phyloP scores from a whole-genome alignment of 495 filamentous ascomycete species.

The Penicillium subrubescens region DNA sequence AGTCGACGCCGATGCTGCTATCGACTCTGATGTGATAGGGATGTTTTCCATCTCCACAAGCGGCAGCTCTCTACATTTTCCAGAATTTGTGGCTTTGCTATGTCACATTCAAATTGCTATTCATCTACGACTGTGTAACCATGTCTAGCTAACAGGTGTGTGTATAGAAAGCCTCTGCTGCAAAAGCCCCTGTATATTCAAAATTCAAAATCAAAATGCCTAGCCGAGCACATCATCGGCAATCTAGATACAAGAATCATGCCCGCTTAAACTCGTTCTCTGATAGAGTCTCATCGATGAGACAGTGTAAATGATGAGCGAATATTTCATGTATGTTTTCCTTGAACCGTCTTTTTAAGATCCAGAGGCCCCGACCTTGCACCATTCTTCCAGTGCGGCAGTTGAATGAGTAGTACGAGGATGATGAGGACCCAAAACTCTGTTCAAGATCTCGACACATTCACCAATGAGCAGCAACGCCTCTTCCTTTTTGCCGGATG shows the following conservation, averaged over 20 bases:
- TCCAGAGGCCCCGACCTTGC: not conserved
- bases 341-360: not conserved
- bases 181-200: too few relatives aligned
- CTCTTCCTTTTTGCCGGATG: not conserved
- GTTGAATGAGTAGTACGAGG: not conserved
- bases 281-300: not conserved
- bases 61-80: too few relatives aligned
- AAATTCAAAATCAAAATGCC: not conserved
- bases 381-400: not conserved
- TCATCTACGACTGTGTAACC: not conserved
- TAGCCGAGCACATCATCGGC: not conserved
- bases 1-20: not conserved
- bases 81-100: too few relatives aligned
- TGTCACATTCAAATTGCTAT: too few relatives aligned
- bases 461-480: not conserved
- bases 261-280: not conserved
- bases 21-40: not conserved
- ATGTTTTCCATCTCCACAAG: not conserved
- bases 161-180: not conserved
- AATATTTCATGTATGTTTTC: not conserved
- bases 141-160: not conserved
- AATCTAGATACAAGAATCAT: not conserved
- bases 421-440: not conserved
- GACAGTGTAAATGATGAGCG: not conserved
- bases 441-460: not conserved